phyloP scores from a whole-genome alignment of 306 rosid species.

The Castanea crenata region DNA sequence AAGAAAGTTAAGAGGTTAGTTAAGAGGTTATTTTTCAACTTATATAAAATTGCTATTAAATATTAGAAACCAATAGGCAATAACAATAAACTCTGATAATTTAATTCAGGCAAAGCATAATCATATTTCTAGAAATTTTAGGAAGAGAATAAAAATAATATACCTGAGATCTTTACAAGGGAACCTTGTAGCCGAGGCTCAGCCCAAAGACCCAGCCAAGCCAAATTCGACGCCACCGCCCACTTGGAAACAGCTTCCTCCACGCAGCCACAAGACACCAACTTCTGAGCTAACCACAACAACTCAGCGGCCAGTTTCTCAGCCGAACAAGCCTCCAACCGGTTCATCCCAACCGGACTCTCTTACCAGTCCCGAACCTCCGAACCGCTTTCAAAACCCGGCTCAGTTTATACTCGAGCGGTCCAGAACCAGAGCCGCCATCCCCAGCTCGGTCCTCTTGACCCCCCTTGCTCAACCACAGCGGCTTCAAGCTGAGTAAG shows the following conservation, averaged over 20 bases:
- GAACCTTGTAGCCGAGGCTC: conserved; percentile 68
- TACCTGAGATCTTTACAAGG: conserved; percentile 64
- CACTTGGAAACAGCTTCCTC: conserved; percentile 48
- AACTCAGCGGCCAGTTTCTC: conserved; percentile 72
- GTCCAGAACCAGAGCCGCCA: conserved; percentile 4
- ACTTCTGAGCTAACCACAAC: conserved; percentile 67
- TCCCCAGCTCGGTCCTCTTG: background rate
- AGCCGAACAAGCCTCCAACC: conserved; percentile 31
- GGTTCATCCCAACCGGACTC: background rate
- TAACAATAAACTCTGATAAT: too few relatives aligned
- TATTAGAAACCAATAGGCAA: too few relatives aligned
- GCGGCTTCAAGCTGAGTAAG: conserved; percentile 46
- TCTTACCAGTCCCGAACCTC: conserved; percentile 1
- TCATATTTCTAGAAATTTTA: background rate
- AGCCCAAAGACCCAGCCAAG: conserved; percentile 51
- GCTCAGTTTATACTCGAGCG: conserved; percentile 14
- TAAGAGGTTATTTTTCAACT: too few relatives aligned
- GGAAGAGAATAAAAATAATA: background rate
- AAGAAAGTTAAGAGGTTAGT: too few relatives aligned
- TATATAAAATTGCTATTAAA: too few relatives aligned
- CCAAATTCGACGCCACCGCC: conserved; percentile 59
- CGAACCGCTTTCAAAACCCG: conserved; percentile 33
- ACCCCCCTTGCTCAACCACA: conserved; percentile 13
- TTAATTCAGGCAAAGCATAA: background rate
- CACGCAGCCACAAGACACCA: conserved; percentile 50